These are phyloP conservation scores for Talaromyces sp. DNA, from an alignment of 2,329 filamentous ascomycete species.

Conservation along the genomic window DNA sequence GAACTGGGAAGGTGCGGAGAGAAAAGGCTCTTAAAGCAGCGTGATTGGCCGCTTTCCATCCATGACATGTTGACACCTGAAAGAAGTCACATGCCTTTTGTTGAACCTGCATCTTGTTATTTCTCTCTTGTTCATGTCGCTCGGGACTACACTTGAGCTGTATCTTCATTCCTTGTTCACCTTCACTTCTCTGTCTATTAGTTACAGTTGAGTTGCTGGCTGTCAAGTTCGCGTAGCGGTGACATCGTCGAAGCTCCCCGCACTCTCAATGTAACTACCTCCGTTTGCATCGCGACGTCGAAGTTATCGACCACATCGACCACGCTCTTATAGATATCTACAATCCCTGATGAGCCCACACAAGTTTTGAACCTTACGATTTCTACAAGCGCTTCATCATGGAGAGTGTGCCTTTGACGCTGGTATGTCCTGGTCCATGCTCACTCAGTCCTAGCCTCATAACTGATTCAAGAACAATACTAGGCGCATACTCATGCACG, in stretches of 20 bases:
- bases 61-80: not conserved
- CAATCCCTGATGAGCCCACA: not conserved
- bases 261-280: not conserved
- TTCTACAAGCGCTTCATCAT: constrained; percentile 41
- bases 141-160: not conserved
- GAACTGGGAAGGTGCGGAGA: constrained; percentile 1
- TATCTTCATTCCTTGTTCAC: not conserved
- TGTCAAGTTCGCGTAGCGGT: not conserved
- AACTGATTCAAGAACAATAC: constrained; percentile 19
- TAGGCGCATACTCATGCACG: constrained; percentile 86
- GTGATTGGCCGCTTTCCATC: not conserved
- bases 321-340: not conserved
- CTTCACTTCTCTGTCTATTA: too few relatives aligned
- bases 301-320: not conserved
- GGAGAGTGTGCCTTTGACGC: constrained; percentile 66
- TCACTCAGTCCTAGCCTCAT: constrained; percentile 1
- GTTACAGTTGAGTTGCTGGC: not conserved
- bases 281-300: not conserved
- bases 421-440: constrained; percentile 45
- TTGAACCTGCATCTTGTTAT: not conserved
- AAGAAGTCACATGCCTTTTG: not conserved
- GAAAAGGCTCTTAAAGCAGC: not conserved
- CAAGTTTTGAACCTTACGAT: not conserved
- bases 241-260: constrained; percentile 1
- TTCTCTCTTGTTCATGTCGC: not conserved